phyloP scores from a whole-genome alignment of 2,329 filamentous ascomycete species.

The Aspergillus brunneoviolaceus region DNA sequence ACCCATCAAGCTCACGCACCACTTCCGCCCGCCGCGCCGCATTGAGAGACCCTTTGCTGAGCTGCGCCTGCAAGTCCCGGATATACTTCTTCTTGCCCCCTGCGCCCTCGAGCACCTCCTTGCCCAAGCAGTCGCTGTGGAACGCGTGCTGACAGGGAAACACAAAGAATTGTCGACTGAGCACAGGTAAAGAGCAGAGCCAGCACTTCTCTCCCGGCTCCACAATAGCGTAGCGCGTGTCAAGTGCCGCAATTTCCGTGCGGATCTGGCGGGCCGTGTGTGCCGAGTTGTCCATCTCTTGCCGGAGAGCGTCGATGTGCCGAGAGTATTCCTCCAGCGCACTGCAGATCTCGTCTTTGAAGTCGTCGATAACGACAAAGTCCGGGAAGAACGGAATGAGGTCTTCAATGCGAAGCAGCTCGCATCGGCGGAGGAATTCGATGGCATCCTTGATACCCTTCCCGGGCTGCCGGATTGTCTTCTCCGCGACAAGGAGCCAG shows the following conservation, averaged over 20 bases:
- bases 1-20: constrained; percentile 83
- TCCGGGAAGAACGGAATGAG: constrained; percentile 98
- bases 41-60: constrained; percentile 71
- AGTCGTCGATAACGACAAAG: constrained; percentile 97
- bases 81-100: constrained; percentile 78
- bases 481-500: constrained; percentile 92
- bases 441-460: constrained; percentile 91
- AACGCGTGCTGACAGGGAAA: constrained; percentile 98
- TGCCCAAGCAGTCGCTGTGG: constrained; percentile 89
- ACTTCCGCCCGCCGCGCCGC: constrained; percentile 75
- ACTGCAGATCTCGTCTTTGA: constrained; percentile 95
- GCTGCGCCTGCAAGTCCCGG: constrained; percentile 77
- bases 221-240: constrained; percentile 90
- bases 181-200: constrained; percentile 77
- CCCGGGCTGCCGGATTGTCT: constrained; percentile 77
- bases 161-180: constrained; percentile 93
- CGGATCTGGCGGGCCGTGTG: constrained; percentile 89
- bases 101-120: constrained; percentile 78
- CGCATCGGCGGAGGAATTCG: constrained; percentile 87
- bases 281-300: constrained; percentile 94
- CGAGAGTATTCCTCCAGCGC: constrained; percentile 91
- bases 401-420: constrained; percentile 91
- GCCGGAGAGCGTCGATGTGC: constrained; percentile 82
- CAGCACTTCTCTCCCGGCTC: constrained; percentile 95
- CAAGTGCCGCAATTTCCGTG: constrained; percentile 79